Evolutionary conservation across 805 yeast species (phyloP), one percentile per base, ranked within the genome.

Genomic region (Dipodascus geniculatus): DNA sequence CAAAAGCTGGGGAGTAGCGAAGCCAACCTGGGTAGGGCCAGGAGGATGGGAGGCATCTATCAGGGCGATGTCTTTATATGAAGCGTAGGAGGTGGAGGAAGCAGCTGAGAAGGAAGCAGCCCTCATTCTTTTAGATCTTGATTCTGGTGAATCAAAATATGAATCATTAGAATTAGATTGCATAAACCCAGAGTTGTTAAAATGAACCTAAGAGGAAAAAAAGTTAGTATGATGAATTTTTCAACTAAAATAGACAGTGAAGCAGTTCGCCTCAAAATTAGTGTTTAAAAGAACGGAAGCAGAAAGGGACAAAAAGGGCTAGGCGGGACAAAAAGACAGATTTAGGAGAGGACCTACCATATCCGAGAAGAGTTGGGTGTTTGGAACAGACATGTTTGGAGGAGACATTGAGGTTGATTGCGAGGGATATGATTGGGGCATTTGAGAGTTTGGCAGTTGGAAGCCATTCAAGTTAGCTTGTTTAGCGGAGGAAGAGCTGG

Each of bases 1-100:
- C 11, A 73, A 62, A 48, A 81, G 62, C 65, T 87, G 95, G 2
- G 96, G 96, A 0, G 95, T 85, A 0, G 95, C 80, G 63, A 85
- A 87, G 1, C 83, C 86, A 23, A 85, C 89, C 61, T 85, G 88
- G 48, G 75, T 76, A 1, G 90, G 89, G 0, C 77, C 70, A 53
- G 59, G 57, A 51, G 50, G 52, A 47, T 55, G 53, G 22, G 52
- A 1, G 51, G 50, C 23, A 31, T 56, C 50, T 54, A 54, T 42
- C 49, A 54, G 57, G 17, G 56, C 66, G 1, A 63, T 47, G 49
- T 78, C 83, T 56, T 74, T 73, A 28, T 68, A 60, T n/a, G 76
- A 76, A 1, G 83, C 74, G 61, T 84, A 83, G 0, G 86, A 77
- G 3, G 74, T 66, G 1, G 83, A 78, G 14, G 81, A 71, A 1